Percentiles rank a stretch among this genome's conserved stretches.
phyloP scores from a whole-genome alignment of 208 protist genomes.

The Acanthamoeba divionensis region DNA sequence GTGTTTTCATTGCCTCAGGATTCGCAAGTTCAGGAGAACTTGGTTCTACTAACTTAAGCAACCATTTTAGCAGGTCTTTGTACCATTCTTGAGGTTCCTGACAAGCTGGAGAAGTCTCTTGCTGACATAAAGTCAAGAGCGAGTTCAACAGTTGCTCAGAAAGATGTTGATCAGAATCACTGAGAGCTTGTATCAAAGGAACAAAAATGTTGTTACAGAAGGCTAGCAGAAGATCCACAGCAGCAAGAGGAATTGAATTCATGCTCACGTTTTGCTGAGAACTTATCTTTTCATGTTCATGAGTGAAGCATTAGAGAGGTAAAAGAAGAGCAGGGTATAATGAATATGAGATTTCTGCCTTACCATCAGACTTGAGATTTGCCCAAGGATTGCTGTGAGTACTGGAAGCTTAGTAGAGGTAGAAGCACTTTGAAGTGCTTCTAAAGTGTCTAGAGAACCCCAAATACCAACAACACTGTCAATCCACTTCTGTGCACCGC shows the following conservation, averaged over 20 bases:
- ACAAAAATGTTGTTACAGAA: neutral
- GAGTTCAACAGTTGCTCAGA: neutral
- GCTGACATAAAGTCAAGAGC: neutral
- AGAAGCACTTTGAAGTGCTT: neutral
- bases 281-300: neutral
- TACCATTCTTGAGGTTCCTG: neutral
- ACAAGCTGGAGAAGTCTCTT: neutral
- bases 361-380: conserved; percentile 37
- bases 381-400: neutral
- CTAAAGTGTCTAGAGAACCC: neutral
- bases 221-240: neutral
- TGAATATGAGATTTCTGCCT: neutral
- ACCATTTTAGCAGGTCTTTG: no score
- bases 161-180: neutral
- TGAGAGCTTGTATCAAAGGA: no score
- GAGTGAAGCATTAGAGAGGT: neutral
- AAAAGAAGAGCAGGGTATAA: neutral
- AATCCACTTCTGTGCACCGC: no score
- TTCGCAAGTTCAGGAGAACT: no score
- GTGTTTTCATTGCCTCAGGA: neutral
- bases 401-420: conserved; percentile 5
- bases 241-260: neutral
- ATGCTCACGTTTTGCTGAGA: neutral
- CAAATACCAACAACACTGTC: neutral
- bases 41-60: no score